Evolutionary conservation across 169 alveolate genomes (phyloP), one percentile per base, ranked within the genome.

Genomic region (Eimeria necatrix): DNA sequence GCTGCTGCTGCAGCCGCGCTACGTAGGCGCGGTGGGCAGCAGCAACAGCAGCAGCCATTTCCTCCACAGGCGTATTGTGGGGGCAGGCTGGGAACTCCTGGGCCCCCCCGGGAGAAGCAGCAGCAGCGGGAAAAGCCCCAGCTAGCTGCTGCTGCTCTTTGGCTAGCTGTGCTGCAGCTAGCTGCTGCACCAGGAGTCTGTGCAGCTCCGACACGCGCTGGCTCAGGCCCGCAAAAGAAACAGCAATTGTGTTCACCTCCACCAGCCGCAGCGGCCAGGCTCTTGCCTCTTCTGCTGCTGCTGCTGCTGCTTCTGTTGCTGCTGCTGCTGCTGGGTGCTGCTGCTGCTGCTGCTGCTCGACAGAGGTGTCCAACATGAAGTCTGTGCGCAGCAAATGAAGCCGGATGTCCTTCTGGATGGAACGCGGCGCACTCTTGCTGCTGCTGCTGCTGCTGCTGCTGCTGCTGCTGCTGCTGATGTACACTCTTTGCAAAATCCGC

Each of bases 231-330:
- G 53, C 96, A 41, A 95, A 91, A 16, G 94, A 78, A 6, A 88
- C 93, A 10, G 96, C 88, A 22, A 95, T 95, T 14, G 96, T 95
- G 73, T 95, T 95, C 8, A 91, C 26, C 64, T 95, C 96, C 41
- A 91, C 96, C 48, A 91, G 95, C 52, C 41, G 32, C 51, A 95
- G 59, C 71, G 53, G 24, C 68, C 91, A 32, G 20, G 4, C 68
- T 80, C 10, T 70, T 48, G 49, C 90, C 48, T 80, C 93, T 60
- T n/a, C 80, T 59, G 73, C 76, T 3, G n/a, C 56, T 53, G 48
- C 41, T 59, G 53, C 59, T n/a, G n/a, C n/a, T n/a, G n/a, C n/a
- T n/a, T n/a, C n/a, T n/a, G n/a, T n/a, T n/a, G n/a, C n/a, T n/a
- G n/a, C n/a, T n/a, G n/a, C n/a, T n/a, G n/a, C n/a, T n/a, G n/a